Conservation (phyloP, 192 early-diverging fungal genomes). For the Dispira simplex region DNA sequence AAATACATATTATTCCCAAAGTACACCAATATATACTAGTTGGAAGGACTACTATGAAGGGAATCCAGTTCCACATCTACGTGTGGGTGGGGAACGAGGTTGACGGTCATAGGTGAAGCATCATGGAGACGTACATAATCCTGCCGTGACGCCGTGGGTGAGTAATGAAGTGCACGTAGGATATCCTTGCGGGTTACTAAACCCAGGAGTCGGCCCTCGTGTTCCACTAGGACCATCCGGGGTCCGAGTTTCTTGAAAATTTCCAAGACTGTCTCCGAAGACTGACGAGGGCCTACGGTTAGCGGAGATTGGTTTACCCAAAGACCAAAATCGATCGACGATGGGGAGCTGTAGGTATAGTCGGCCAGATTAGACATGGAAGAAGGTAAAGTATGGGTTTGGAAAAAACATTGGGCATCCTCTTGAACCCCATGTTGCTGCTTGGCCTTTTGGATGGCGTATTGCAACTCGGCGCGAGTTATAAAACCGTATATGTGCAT, state of each 20-base stretch:
- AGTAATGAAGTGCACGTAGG: slow-evolving; percentile 15
- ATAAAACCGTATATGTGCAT: slow-evolving; percentile 58
- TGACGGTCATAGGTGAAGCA: background rate
- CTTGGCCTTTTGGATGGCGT: slow-evolving; percentile 38
- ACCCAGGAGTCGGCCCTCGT: slow-evolving; percentile 44
- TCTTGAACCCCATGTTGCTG: slow-evolving; percentile 24
- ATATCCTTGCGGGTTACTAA: slow-evolving; percentile 67
- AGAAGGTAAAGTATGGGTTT: slow-evolving; percentile 30
- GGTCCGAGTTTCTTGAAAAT: slow-evolving; percentile 77
- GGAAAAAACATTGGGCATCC: slow-evolving; percentile 33
- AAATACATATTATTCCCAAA: too few species aligned
- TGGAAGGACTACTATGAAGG: too few species aligned
- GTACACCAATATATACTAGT: too few species aligned
- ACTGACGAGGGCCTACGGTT: slow-evolving; percentile 46
- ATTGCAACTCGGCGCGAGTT: slow-evolving; percentile 37
- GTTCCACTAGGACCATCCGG: slow-evolving; percentile 49
- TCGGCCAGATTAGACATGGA: slow-evolving; percentile 33
- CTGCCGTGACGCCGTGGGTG: background rate
- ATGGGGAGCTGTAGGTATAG: slow-evolving; percentile 11
- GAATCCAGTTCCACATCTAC: slow-evolving; percentile 2
- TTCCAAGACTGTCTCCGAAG: slow-evolving; percentile 60
- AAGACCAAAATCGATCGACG: slow-evolving; percentile 13
- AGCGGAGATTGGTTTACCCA: slow-evolving; percentile 42
- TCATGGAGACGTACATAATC: background rate
- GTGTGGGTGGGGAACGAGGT: background rate